Evolutionary conservation across 148 eudicot species (phyloP), one percentile per base, ranked within the genome.

Genomic region (Diospyros lotus): DNA sequence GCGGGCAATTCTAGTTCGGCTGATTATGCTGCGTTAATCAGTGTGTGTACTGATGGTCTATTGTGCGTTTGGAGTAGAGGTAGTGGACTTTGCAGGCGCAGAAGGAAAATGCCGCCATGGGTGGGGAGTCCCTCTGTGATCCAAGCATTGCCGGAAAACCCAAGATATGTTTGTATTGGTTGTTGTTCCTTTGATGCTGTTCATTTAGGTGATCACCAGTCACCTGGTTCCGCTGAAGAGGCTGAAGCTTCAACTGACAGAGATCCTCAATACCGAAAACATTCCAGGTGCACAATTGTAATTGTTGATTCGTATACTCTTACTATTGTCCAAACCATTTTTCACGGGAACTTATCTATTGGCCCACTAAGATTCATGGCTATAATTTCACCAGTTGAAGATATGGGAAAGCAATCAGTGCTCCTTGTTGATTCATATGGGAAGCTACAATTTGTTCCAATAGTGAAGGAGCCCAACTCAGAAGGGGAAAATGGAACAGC

Each of bases 81-180:
- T 58, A 93, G 90, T 85, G 97, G 98, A 69, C 97, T 91, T 69
- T 96, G 99, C 75, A 93, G 90, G 78, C 86, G 98, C 41, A 89
- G 90, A 76, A 91, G 97, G 81, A 96, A 89, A 82, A 67, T 96
- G 87, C 99, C 98, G 66, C 92, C 99, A 71, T 96, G 98, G 99
- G 88, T 86, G 9, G 99, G 99, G 58, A 88, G 80, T 72, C 98
- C 99, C 73, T 86, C 82, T 58, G 82, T 86, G 78, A 65, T 88
- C 64, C 89, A 72, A 78, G 18, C 83, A 61, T 73, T 96, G 73
- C 99, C 99, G 38, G 75, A 84, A 78, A 93, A 93, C 79, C 83
- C 71, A 39, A 89, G 99, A 93, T 91, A 89, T 84, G 84, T 96
- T 66, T 93, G 97, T 75, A 75, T 96, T 69, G 87, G 86, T 55